Evolutionary conservation across 345 rosid species (phyloP), one percentile per base, ranked within the genome.

Genomic region (Physaria fendleri): DNA sequence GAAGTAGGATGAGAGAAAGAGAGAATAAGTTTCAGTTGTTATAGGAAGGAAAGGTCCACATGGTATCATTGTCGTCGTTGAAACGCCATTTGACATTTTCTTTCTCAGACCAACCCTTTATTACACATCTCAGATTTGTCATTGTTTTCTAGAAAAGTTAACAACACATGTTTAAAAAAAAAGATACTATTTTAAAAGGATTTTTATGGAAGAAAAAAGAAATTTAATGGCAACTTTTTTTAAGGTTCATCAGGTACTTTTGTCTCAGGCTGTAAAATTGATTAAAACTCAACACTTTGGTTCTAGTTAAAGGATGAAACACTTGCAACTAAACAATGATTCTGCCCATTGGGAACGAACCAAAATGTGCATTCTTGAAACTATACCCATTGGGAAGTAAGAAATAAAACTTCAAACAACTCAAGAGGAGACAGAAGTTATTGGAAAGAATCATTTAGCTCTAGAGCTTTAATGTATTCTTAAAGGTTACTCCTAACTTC

Each of bases 221-320:
- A n/a, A n/a, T n/a, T n/a, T n/a, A n/a, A n/a, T n/a, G n/a, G n/a
- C n/a, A n/a, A n/a, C n/a, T n/a, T n/a, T n/a, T n/a, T n/a, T n/a
- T n/a, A n/a, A n/a, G n/a, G n/a, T n/a, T n/a, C n/a, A n/a, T n/a
- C n/a, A n/a, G n/a, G n/a, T n/a, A n/a, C n/a, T n/a, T n/a, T n/a
- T n/a, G n/a, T 64, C 2, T 77, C 71, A 55, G 77, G 83, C 89
- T 87, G 71, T 23, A 30, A 59, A 51, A 48, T 2, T 49, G 13
- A 33, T 17, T 29, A 20, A 15, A 25, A 25, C 4, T 8, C 27
- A 52, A 15, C 2, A 32, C 11, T 29, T 42, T 52, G 35, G 35
- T 43, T 23, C 14, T 32, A 4, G 5, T 25, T 25, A 25, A 5
- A 25, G 28, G 5, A 25, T 32, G 1, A 10, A 28, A 29, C 2